Base-by-base conservation (phyloP, 306 rosid genomes). In the Pterocarpus macrocarpus region DNA sequence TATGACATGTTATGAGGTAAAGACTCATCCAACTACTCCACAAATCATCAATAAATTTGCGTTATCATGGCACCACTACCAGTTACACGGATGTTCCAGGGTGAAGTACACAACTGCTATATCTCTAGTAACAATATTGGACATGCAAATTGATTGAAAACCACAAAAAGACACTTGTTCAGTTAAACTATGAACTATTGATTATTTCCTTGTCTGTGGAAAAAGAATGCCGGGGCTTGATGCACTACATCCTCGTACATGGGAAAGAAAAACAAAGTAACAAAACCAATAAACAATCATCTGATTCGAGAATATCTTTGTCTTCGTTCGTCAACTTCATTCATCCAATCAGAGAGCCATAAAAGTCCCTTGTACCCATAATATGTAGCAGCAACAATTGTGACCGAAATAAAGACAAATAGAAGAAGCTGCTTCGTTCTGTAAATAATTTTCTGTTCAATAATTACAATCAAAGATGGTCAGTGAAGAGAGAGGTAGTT, bases 331-430 rank as follows among this genome's bases (percentile, higher is more conserved):
- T 95, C 98, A 33, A 85, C 89, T 88, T 92, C 92, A 64, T 95
- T 90, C 98, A 95, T 95, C 98, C 97, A 88, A 81, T 92, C 97
- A 79, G 69, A 58, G 73, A 95, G 97, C 97, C 86, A 38, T 64
- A 91, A 66, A 13, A 95, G 86, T 69, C 94, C 95, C 79, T 84
- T 88, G 87, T 89, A 90, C 13, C 92, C 95, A 73, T 81, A 90
- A 77, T 77, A 76, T 50, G 87, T 43, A 50, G 88, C 87, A 9
- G 79, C 84, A 65, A 89, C 70, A 75, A 92, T 71, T 14, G 73
- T 86, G 87, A 90, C 58, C 67, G 78, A 53, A 73, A 92, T 45
- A 56, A 69, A 47, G 30, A 85, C 63, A 62, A 50, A 70, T 15
- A 92, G 86, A 85, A 91, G 87, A 82, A 90, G 39, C 83, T 77